Base-by-base conservation (phyloP, 345 rosid species). In the Geranium rotundifolium region DNA sequence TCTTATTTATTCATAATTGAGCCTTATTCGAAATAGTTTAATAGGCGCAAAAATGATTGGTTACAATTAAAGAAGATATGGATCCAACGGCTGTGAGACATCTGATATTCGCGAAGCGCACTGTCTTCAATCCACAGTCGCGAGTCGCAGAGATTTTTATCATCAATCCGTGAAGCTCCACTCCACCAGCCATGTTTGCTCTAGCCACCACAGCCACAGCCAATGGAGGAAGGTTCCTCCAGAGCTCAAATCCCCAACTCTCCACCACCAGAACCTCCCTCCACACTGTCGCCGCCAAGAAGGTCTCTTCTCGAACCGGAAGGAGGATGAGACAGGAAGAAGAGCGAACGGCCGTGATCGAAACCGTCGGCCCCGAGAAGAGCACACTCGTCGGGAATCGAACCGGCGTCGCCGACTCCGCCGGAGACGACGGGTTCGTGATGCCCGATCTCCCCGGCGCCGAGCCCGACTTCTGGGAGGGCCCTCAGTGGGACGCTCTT, bases 401-500 rank as follows among this genome's bases (percentile, higher is more conserved):
- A 63, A 60, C 9, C 65, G 64, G 50, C 69, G 65, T 58, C 71
- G 74, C 57, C 17, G 19, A 63, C 54, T 49, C 56, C 7, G 68
- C 5, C 29, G 63, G 56, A 5, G 80, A 52, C 57, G 81, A 71
- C 34, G 87, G 80, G 31, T 71, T 54, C 19, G 39, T 68, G 12
- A 7, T 87, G 60, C 79, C 91, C 58, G 80, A 80, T 56, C 95
- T 89, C 65, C 91, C 85, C 0, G 88, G 95, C 10, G 65, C 68
- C 56, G 69, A 87, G 61, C 63, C 87, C 6, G 84, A 80, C 72
- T 89, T 87, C 65, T 92, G 86, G 80, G 98, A 92, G 77, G 98
- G 97, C 16, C 64, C 76, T 3, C 77, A 86, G 77, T 92, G 88
- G 90, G 96, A 89, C 62, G 85, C 72, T 62, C 46, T 89, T 29